Conservation (phyloP, 2,329 filamentous ascomycete species). For the Sporothrix phasma region DNA sequence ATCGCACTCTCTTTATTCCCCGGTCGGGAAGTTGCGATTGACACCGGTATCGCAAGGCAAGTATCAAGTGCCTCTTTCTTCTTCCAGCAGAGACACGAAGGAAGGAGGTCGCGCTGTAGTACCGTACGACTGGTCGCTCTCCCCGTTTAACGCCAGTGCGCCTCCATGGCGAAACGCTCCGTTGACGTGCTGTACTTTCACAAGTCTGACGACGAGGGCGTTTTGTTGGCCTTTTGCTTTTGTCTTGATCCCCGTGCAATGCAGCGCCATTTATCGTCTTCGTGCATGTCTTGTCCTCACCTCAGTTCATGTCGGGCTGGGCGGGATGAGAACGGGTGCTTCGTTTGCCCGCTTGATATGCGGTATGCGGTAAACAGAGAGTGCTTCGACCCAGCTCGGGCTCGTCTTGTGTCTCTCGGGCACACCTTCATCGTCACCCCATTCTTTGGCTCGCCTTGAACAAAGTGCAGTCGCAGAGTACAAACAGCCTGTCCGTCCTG, state of each 20-base stretch:
- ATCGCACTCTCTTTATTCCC: background rate
- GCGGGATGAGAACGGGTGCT: background rate
- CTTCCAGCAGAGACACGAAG: background rate
- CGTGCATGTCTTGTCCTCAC: background rate
- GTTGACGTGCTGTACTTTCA: background rate
- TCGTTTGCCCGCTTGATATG: background rate
- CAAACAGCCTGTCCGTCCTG: too few species aligned
- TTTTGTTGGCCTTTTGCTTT: too few species aligned
- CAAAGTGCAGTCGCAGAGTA: background rate
- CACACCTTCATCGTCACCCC: background rate
- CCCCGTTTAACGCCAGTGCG: slow-evolving; percentile 2
- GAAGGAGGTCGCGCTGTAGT: too few species aligned
- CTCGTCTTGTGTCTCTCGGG: background rate
- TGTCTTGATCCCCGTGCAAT: background rate
- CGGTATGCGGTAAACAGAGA: background rate
- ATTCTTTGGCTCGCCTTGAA: background rate
- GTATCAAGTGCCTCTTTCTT: background rate
- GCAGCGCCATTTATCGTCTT: background rate
- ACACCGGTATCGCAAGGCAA: background rate
- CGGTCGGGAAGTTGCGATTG: background rate
- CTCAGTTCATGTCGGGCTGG: background rate
- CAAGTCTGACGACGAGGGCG: background rate
- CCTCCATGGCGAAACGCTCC: background rate
- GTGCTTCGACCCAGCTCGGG: background rate
- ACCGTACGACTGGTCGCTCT: background rate